phyloP scores from a whole-genome alignment of 2,329 filamentous ascomycete species.

The Trichoderma hamatum region DNA sequence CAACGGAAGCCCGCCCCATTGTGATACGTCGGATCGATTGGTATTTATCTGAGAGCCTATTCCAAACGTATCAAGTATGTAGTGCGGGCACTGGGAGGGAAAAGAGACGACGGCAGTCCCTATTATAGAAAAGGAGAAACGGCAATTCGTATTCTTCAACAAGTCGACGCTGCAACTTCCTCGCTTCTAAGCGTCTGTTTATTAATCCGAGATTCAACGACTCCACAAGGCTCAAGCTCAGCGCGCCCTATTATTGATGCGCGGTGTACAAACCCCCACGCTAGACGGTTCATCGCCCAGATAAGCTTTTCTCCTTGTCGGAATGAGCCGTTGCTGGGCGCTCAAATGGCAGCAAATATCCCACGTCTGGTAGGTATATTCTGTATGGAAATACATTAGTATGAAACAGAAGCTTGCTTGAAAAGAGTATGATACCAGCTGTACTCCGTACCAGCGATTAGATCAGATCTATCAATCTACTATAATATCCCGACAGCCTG shows the following conservation, averaged over 20 bases:
- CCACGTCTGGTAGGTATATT: too few species aligned
- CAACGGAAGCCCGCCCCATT: conserved; percentile 1
- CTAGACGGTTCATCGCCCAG: neutral
- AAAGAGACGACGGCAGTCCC: neutral
- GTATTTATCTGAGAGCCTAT: neutral
- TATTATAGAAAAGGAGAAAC: neutral
- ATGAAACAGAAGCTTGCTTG: neutral
- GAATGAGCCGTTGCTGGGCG: neutral
- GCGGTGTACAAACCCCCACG: neutral
- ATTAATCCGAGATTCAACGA: neutral
- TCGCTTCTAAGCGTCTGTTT: neutral
- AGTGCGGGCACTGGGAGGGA: neutral
- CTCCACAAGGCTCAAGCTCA: neutral
- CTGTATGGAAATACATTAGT: neutral
- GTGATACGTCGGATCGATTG: neutral
- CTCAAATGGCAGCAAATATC: neutral
- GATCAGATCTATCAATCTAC: neutral
- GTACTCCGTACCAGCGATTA: neutral
- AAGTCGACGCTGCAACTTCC: neutral
- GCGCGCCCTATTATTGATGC: neutral
- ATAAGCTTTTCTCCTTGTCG: neutral
- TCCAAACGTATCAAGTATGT: neutral
- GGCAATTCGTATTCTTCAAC: neutral
- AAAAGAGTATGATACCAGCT: neutral
- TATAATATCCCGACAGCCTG: neutral